These are phyloP conservation scores for Phoenix roebelenii DNA, from an alignment of 176 grass and related monocot species.

Conservation along the genomic window DNA sequence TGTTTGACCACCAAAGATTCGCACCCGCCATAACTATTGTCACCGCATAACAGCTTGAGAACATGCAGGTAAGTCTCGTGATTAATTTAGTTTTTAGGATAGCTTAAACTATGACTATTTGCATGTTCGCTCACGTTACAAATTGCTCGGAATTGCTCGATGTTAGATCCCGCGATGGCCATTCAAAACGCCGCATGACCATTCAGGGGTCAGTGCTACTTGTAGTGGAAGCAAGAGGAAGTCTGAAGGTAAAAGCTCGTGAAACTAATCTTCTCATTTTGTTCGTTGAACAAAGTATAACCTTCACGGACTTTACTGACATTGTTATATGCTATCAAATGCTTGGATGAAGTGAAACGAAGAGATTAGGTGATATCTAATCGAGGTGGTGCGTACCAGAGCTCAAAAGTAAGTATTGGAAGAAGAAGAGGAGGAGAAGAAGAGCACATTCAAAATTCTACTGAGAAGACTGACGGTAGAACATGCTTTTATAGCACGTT, in stretches of 20 bases:
- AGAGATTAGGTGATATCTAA: neutral
- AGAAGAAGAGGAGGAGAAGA: neutral
- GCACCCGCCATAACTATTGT: no score
- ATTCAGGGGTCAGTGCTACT: neutral
- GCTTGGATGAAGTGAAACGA: neutral
- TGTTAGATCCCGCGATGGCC: neutral
- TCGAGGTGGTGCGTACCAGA: neutral
- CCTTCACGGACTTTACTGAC: no score
- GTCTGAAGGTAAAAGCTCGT: no score
- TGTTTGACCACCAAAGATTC: constrained; percentile 3
- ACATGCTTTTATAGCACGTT: neutral
- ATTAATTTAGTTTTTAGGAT: neutral
- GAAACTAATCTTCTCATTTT: neutral
- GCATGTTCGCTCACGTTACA: constrained; percentile 12
- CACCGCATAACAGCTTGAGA: neutral
- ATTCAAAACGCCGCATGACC: neutral
- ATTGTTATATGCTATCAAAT: neutral
- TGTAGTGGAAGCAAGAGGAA: no score
- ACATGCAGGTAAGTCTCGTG: constrained; percentile 5
- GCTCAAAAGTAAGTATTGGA: no score
- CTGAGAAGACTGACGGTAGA: neutral
- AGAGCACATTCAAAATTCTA: neutral
- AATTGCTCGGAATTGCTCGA: neutral
- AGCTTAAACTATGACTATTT: neutral
- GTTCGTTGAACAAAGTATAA: no score